Percentiles rank a stretch among this genome's conserved stretches.
Conservation (phyloP, 306 rosid genomes). For the Lagenaria siceraria region DNA sequence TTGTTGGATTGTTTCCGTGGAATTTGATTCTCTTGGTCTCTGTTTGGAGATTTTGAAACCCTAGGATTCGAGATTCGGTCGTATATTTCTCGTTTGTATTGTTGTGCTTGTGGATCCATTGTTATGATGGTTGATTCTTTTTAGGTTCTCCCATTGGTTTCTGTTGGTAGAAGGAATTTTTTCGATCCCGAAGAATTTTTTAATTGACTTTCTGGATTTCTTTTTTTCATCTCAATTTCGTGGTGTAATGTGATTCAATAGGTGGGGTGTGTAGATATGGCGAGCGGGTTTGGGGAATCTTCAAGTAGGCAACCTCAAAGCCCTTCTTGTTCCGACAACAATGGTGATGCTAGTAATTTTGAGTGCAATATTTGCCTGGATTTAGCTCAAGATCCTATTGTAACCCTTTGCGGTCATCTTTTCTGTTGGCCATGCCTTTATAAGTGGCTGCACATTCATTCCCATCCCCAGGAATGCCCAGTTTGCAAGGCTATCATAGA, state of each 20-base stretch:
- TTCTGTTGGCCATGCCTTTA: constrained; percentile 92
- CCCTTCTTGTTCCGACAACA: constrained; percentile 39
- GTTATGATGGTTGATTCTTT: background rate
- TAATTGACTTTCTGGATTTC: background rate
- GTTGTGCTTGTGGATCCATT: background rate
- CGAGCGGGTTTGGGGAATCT: constrained; percentile 64
- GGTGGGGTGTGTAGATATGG: constrained; percentile 38
- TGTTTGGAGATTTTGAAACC: background rate
- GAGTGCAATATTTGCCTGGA: constrained; percentile 91
- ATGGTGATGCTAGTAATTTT: constrained; percentile 50
- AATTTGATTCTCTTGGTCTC: background rate
- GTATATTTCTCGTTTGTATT: background rate
- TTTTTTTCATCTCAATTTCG: background rate
- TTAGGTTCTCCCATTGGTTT: background rate
- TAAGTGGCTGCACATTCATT: constrained; percentile 75
- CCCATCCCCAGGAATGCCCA: constrained; percentile 64
- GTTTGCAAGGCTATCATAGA: constrained; percentile 79
- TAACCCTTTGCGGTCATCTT: constrained; percentile 81
- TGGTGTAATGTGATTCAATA: constrained; percentile 8
- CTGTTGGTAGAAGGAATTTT: background rate
- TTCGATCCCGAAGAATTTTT: background rate
- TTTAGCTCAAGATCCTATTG: constrained; percentile 82
- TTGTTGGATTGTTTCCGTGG: background rate
- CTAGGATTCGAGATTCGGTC: background rate
- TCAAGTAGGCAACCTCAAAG: constrained; percentile 47